Conservation (phyloP, 164 flowering plant species). For the Vitis labrusca region DNA sequence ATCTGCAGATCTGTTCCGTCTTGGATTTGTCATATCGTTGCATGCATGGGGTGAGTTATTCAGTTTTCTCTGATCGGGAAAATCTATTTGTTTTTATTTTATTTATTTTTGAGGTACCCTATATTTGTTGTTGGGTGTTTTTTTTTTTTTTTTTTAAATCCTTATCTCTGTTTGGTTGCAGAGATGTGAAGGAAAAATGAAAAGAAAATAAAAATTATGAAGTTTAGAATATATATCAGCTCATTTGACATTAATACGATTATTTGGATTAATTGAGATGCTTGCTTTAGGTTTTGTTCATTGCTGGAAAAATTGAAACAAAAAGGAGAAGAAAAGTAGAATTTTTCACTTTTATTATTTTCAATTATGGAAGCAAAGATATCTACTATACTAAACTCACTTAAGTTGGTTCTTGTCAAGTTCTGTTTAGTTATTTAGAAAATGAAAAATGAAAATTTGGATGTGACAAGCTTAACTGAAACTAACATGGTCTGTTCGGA, state of each 20-base stretch:
- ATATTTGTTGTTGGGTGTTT: background rate
- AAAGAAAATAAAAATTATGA: background rate
- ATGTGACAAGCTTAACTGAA: background rate
- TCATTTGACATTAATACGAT: background rate
- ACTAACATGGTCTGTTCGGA: too few species aligned
- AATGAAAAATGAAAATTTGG: background rate
- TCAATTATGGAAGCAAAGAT: too few species aligned
- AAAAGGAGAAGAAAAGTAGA: too few species aligned
- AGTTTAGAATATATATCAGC: background rate
- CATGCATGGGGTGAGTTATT: conserved; percentile 53
- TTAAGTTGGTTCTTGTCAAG: background rate
- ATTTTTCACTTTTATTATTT: too few species aligned
- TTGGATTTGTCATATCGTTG: conserved; percentile 35
- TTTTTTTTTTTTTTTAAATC: background rate
- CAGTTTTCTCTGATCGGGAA: background rate
- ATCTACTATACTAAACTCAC: too few species aligned
- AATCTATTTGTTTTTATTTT: too few species aligned
- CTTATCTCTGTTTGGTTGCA: conserved; percentile 5
- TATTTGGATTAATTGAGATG: background rate
- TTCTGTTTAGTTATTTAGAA: conserved; percentile 1
- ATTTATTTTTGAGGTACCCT: too few species aligned
- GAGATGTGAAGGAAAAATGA: background rate
- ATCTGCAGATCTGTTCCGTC: conserved; percentile 16
- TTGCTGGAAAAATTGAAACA: too few species aligned
- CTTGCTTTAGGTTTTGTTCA: too few species aligned